phyloP scores from a whole-genome alignment of 495 filamentous ascomycete species.

The Penicillium angulare region DNA sequence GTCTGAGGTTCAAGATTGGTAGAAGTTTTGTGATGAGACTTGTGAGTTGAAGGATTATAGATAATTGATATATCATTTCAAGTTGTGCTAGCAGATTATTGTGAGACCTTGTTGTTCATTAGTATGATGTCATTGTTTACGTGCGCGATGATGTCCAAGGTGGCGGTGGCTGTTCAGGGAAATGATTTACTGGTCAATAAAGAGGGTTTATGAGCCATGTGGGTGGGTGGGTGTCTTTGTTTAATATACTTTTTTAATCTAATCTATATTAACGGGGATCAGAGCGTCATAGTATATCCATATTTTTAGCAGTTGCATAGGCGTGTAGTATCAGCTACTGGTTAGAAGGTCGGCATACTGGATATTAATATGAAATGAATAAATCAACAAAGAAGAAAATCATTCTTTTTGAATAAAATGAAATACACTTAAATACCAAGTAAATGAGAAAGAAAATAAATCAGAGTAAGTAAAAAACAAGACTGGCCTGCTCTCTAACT shows the following conservation, averaged over 20 bases:
- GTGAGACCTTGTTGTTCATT: too few relatives aligned
- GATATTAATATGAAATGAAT: background rate
- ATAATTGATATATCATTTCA: too few relatives aligned
- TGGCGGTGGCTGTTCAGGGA: constrained; percentile 11
- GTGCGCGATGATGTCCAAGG: constrained; percentile 5
- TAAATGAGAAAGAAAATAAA: constrained; percentile 4
- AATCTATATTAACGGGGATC: background rate
- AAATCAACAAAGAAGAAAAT: constrained; percentile 14
- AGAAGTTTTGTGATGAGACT: too few relatives aligned
- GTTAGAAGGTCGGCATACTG: too few relatives aligned
- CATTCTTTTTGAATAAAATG: constrained; percentile 17
- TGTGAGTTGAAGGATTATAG: too few relatives aligned
- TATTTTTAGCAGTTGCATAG: too few relatives aligned
- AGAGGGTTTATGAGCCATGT: background rate
- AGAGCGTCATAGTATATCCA: background rate
- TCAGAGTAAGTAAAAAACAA: constrained; percentile 15
- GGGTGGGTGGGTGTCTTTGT: background rate
- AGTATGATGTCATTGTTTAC: constrained; percentile 25
- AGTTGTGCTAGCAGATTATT: too few relatives aligned
- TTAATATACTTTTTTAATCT: background rate
- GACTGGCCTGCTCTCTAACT: constrained; percentile 10
- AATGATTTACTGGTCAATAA: background rate
- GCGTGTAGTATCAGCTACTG: too few relatives aligned
- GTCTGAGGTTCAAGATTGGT: too few relatives aligned
- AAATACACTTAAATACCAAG: constrained; percentile 15